Base-by-base conservation (phyloP, 2,329 filamentous ascomycete species). In the Cladorrhinum sp. region DNA sequence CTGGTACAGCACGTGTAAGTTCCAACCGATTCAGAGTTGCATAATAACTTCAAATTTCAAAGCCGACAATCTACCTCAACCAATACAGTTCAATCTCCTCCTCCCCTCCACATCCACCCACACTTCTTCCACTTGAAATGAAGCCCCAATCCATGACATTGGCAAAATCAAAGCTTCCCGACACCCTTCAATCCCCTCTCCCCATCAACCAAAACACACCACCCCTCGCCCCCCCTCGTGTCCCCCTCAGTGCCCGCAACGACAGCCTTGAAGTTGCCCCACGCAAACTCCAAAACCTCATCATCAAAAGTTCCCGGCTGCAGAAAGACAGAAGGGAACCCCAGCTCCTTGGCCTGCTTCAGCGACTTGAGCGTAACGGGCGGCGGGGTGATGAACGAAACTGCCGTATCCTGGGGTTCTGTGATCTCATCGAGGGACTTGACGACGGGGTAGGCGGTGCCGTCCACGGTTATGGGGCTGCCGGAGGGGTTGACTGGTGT, bases 301-400 rank as follows among this genome's bases (percentile, higher is more conserved):
- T 90, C 85, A 72, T 96, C 87, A 71, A 90, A 98, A 16, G 86
- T 93, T 1, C 93, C 95, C 0, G 95, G 95, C 77, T 98, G 95
- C 66, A 98, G 77, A 90, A 91, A 96, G 4, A 96, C 87, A 24
- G 90, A 83, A 18, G 85, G 82, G 50, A 96, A 78, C 2, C 92
- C 88, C 10, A 89, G 79, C 59, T 83, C 79, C 74, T 87, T 90
- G 0, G 93, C 95, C 74, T 96, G 90, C 64, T 86, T 80, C 45
- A 98, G 78, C 7, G 96, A 79, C 69, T 86, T 77, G 61, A 88
- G 81, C 1, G 95, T 96, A 27, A 91, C 86, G 1, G 81, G 75
- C 0, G 95, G 93, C 2, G 91, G 91, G 12, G 95, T 98, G 72
- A 98, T 92, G 69, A 98, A 85, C 32, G 89, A 93, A 12, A 98